Conservation (phyloP, 164 flowering plant species). For the Annona squamosa region DNA sequence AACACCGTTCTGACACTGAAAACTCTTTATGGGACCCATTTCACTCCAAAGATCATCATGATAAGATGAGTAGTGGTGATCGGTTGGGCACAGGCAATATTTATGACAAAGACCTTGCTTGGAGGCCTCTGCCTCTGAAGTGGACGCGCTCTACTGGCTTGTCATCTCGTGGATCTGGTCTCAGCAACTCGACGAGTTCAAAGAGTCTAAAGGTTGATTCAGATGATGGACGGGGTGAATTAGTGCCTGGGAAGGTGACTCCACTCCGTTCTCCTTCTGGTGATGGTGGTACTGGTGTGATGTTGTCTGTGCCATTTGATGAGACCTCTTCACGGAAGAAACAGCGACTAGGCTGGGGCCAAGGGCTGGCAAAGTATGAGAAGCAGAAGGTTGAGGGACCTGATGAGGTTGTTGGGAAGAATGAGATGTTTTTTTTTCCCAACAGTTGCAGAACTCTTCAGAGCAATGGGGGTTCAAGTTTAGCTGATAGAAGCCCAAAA, state of each 20-base stretch:
- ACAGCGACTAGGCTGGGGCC: slow-evolving; percentile 97
- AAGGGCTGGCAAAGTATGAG: slow-evolving; percentile 98
- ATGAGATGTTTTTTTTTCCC: slow-evolving; percentile 15
- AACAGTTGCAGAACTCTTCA: slow-evolving; percentile 22
- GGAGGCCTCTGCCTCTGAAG: slow-evolving; percentile 53
- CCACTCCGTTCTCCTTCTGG: slow-evolving; percentile 50
- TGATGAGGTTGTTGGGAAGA: slow-evolving; percentile 33
- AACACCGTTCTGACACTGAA: slow-evolving; percentile 34
- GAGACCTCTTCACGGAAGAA: slow-evolving; percentile 66
- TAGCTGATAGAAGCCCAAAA: slow-evolving; percentile 50
- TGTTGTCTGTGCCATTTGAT: slow-evolving; percentile 34
- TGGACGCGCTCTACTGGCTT: slow-evolving; percentile 79
- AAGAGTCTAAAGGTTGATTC: slow-evolving; percentile 54
- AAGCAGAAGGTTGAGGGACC: slow-evolving; percentile 78
- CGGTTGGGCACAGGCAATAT: slow-evolving; percentile 38
- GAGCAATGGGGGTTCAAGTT: slow-evolving; percentile 12
- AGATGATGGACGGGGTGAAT: slow-evolving; percentile 34
- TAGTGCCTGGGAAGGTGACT: slow-evolving; percentile 27
- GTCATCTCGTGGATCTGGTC: slow-evolving; percentile 75
- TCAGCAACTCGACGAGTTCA: slow-evolving; percentile 64
- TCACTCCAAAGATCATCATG: slow-evolving; percentile 40
- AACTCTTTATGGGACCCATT: slow-evolving; percentile 32
- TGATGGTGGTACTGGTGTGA: slow-evolving; percentile 22
- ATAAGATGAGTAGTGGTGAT: slow-evolving; percentile 38
- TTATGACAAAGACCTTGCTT: slow-evolving; percentile 47